These are phyloP conservation scores for Adansonia grandidieri DNA, from an alignment of 441 rosid genomes.

Conservation along the genomic window DNA sequence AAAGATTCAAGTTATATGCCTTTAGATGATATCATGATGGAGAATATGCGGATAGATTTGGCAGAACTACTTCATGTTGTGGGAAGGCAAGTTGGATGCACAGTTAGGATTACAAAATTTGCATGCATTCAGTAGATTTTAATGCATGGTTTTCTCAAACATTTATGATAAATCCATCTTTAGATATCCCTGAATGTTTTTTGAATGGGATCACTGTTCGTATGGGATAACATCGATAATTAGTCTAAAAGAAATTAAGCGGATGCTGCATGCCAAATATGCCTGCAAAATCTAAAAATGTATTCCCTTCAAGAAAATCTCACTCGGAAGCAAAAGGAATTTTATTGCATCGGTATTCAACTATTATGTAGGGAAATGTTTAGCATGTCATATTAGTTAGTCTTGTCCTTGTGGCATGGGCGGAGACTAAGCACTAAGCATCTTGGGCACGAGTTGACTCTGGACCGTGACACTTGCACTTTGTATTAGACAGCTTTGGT, in stretches of 20 bases:
- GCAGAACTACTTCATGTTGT: conserved; percentile 85
- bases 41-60: conserved; percentile 83
- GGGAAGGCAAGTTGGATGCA: conserved; percentile 58
- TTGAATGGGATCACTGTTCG: not conserved
- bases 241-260: no score
- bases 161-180: not conserved
- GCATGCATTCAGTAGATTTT: conserved; percentile 5
- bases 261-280: not conserved
- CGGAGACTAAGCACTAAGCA: no score
- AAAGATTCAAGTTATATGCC: conserved; percentile 64
- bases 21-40: conserved; percentile 62
- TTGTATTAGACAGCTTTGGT: not conserved
- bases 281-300: not conserved
- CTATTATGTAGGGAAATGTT: not conserved
- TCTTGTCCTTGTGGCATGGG: not conserved
- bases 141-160: conserved; percentile 10
- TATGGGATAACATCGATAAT: not conserved
- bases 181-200: not conserved
- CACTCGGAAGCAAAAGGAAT: not conserved
- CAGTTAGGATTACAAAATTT: conserved; percentile 1
- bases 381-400: not conserved
- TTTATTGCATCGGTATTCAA: not conserved
- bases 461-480: not conserved
- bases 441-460: no score
- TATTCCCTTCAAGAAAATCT: not conserved